Percentiles rank a stretch among this genome's conserved stretches.
These are phyloP conservation scores for Trichopus zeylanicus DNA, from an alignment of 116 monocot species.

Conservation along the genomic window DNA sequence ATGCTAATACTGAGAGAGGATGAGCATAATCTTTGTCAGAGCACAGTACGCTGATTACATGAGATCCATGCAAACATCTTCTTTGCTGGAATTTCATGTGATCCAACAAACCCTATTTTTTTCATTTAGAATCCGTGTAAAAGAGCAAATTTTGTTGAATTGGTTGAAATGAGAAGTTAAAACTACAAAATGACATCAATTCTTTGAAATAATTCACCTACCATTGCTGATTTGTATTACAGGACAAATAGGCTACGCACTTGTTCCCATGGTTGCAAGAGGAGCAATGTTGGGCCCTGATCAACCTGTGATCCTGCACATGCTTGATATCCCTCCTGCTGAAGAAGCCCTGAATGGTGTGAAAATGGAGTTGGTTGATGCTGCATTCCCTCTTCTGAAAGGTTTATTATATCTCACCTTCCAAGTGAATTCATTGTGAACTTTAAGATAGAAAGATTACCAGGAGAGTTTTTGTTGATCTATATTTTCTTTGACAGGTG, in stretches of 20 bases:
- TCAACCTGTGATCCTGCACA: constrained; percentile 34
- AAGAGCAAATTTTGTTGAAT: no score
- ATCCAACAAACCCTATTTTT: no score
- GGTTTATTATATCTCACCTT: background rate
- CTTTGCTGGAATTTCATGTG: no score
- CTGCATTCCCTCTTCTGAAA: constrained; percentile 16
- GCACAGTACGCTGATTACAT: no score
- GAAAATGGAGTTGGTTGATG: constrained; percentile 30
- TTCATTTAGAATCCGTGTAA: no score
- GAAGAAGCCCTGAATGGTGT: constrained; percentile 17
- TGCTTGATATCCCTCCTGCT: constrained; percentile 19
- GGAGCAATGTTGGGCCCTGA: constrained; percentile 29
- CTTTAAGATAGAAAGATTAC: background rate
- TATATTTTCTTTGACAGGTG: constrained; percentile 20
- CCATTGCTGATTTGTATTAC: background rate
- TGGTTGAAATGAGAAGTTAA: no score
- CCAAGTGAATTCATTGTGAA: background rate
- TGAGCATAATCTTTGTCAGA: no score
- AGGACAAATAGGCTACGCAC: constrained; percentile 38
- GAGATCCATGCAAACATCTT: no score
- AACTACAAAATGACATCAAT: no score
- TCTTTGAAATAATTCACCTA: background rate
- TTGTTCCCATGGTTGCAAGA: constrained; percentile 35
- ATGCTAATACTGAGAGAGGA: no score
- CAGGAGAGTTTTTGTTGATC: background rate